These are phyloP conservation scores for Chytriomyces hyalinus DNA, from an alignment of 192 early-diverging fungal genomes.

Conservation along the genomic window DNA sequence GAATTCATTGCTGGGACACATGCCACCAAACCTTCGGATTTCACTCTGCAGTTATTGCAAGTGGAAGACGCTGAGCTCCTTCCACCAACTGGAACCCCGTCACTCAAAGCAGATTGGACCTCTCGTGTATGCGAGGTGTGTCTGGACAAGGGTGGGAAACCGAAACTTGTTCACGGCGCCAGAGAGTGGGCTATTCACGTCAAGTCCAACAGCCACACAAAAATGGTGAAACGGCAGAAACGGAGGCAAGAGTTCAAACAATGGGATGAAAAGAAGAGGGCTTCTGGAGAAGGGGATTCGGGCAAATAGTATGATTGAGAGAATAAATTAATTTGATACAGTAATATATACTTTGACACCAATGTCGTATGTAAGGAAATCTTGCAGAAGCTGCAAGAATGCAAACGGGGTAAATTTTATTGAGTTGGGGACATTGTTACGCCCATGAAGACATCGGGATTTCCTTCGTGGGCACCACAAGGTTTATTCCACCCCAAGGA, in stretches of 20 bases:
- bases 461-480: neutral
- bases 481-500: too few species aligned
- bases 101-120: constrained; percentile 56
- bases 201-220: constrained; percentile 68
- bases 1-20: neutral
- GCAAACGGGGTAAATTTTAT: too few species aligned
- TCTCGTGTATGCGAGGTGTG: constrained; percentile 76
- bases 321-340: too few species aligned
- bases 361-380: too few species aligned
- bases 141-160: constrained; percentile 34
- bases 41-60: neutral
- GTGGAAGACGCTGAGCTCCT: neutral
- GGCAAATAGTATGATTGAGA: too few species aligned
- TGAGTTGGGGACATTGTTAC: too few species aligned
- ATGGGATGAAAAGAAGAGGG: constrained; percentile 13
- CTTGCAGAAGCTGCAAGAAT: too few species aligned
- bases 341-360: too few species aligned
- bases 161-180: constrained; percentile 68
- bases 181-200: constrained; percentile 78
- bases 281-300: too few species aligned
- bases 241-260: neutral
- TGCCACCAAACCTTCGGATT: neutral
- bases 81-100: neutral
- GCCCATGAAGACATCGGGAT: too few species aligned
- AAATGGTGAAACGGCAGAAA: constrained; percentile 18